Conservation (phyloP, 805 yeast species). For the Brettanomyces bruxellensis region DNA sequence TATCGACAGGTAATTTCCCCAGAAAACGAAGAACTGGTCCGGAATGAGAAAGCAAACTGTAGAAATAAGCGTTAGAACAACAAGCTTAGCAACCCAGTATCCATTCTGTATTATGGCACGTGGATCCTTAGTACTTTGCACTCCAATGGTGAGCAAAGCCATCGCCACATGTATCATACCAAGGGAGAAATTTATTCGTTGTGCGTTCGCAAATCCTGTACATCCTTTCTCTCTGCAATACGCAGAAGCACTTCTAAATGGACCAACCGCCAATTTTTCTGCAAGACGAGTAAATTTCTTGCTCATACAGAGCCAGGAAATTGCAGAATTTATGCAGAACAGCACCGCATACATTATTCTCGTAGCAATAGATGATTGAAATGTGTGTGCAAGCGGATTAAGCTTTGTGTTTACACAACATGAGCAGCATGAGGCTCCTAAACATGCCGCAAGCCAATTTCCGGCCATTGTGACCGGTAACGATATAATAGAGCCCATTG, state of each 20-base stretch:
- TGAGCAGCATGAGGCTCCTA: conserved; percentile 75
- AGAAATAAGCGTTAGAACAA: conserved; percentile 47
- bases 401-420: conserved; percentile 33
- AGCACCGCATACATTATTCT: conserved; percentile 79
- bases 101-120: conserved; percentile 85
- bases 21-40: conserved; percentile 74
- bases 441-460: conserved; percentile 59
- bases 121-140: conserved; percentile 67
- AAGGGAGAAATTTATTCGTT: conserved; percentile 79
- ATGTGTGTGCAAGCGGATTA: conserved; percentile 35
- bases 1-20: conserved; percentile 88
- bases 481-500: conserved; percentile 64
- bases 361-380: conserved; percentile 69
- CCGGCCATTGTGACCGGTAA: conserved; percentile 60
- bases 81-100: conserved; percentile 74
- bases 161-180: conserved; percentile 70
- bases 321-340: conserved; percentile 64
- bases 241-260: conserved; percentile 43
- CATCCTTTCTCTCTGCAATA: conserved; percentile 81
- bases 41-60: conserved; percentile 71
- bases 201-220: conserved; percentile 87
- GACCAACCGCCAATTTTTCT: conserved; percentile 60
- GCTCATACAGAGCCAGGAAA: conserved; percentile 90
- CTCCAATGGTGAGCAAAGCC: conserved; percentile 61
- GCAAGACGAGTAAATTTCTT: conserved; percentile 70